These are phyloP conservation scores for Podila horticola DNA, from an alignment of 192 early-diverging fungal species.

Conservation along the genomic window DNA sequence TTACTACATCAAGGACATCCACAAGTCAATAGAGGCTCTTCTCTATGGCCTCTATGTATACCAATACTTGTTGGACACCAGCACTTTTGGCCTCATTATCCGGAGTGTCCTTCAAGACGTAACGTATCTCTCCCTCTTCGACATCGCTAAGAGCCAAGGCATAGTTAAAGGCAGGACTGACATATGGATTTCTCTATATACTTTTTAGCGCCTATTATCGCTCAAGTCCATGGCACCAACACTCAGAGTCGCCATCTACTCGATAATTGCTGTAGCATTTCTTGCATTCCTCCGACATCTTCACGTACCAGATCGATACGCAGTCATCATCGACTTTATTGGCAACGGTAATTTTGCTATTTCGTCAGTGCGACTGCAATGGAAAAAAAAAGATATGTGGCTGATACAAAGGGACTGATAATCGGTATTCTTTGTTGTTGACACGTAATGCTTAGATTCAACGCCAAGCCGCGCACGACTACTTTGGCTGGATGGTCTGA, in stretches of 20 bases:
- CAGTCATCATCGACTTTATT: slow-evolving; percentile 43
- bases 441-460: slow-evolving; percentile 18
- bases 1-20: slow-evolving; percentile 39
- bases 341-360: slow-evolving; percentile 23
- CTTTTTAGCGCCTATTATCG: slow-evolving; percentile 34
- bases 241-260: slow-evolving; percentile 27
- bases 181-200: background rate
- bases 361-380: background rate
- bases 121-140: background rate
- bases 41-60: slow-evolving; percentile 45
- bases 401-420: background rate
- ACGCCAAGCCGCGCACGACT: slow-evolving; percentile 27
- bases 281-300: slow-evolving; percentile 27
- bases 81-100: slow-evolving; percentile 31
- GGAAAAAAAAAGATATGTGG: background rate
- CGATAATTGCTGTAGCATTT: slow-evolving; percentile 7
- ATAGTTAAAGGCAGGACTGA: background rate
- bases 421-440: background rate
- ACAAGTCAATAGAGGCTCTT: slow-evolving; percentile 38
- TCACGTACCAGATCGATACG: slow-evolving; percentile 21
- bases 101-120: slow-evolving; percentile 36
- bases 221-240: slow-evolving; percentile 40
- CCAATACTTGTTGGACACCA: slow-evolving; percentile 40
- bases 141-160: background rate
- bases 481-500: slow-evolving; percentile 26